phyloP scores from a whole-genome alignment of 495 filamentous ascomycete genomes.

The Xylona heveae region DNA sequence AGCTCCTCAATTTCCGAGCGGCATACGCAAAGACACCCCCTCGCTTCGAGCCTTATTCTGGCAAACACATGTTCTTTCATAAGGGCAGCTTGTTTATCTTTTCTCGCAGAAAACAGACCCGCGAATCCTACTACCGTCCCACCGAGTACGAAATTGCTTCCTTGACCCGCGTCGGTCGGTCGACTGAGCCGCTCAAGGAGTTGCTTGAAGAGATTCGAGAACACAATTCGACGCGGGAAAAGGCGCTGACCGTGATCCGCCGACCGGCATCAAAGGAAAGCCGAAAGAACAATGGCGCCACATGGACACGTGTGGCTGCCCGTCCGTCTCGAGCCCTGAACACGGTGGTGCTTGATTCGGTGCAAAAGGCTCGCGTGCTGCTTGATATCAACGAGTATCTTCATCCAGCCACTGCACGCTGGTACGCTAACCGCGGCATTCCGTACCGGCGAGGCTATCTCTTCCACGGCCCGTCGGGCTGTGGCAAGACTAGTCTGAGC shows the following conservation, averaged over 20 bases:
- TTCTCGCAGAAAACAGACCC: too few relatives aligned
- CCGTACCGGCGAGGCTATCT: conserved; percentile 6
- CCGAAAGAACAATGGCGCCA: conserved; percentile 13
- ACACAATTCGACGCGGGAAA: conserved; percentile 33
- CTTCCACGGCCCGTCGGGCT: conserved; percentile 4
- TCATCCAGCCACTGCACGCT: conserved; percentile 40
- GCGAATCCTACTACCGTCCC: too few relatives aligned
- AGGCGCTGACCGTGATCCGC: conserved; percentile 43
- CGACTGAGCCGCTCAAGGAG: conserved; percentile 40
- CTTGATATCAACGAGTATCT: conserved; percentile 79
- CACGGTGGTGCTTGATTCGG: conserved; percentile 62
- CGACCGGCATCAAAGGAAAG: conserved; percentile 21
- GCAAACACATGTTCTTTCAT: conserved; percentile 20
- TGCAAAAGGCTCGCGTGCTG: conserved; percentile 50
- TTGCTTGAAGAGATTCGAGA: conserved; percentile 42
- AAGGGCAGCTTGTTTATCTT: conserved; percentile 19
- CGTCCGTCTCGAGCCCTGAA: conserved; percentile 49
- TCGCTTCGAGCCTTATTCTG: conserved; percentile 26
- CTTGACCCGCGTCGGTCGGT: conserved; percentile 42
- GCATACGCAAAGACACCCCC: conserved; percentile 23
- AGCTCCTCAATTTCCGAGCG: too few relatives aligned
- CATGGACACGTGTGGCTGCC: conserved; percentile 31
- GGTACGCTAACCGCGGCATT: conserved; percentile 50
- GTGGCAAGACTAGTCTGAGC: conserved; percentile 27
- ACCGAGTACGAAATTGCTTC: conserved; percentile 29